Base-by-base conservation (phyloP, 768 basidiomycete genomes). In the Tricholoma sp. region DNA sequence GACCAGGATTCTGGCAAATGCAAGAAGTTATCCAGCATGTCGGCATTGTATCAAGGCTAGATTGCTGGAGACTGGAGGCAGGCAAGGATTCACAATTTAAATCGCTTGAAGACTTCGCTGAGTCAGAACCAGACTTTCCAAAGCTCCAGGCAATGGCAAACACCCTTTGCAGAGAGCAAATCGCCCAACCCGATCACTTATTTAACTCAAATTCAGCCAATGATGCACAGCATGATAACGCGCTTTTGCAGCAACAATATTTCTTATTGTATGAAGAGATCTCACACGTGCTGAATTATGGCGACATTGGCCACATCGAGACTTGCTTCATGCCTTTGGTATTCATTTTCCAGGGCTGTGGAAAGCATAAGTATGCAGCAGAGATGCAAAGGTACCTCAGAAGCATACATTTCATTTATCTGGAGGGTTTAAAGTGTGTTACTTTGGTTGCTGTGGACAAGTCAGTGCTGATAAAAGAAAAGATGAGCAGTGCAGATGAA, bases 251-350 rank as follows among this genome's bases (percentile, higher is more conserved):
- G 2, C 64, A 76, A 11, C 58, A 73, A 27, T 72, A 75, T 24
- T 63, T 73, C 8, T 45, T 77, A 0, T 66, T 79, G 0, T 80
- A 80, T 53, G 71, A 76, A 37, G 77, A 79, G 46, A 52, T 76
- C 0, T 61, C 64, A 0, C 65, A 71, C 59, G 64, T 67, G 0
- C 50, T 66, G 49, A 61, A 60, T 66, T 9, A 50, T 14, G 57
- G 63, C 5, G 61, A 62, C 34, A 64, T 64, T 45, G 59, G 59
- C 0, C 34, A 41, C 18, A 39, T 60, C 18, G 57, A 64, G 52
- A 29, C 31, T 9, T 57, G 31, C 11, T 60, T 60, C 29, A 22
- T 60, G 18, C 54, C 56, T 31, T 64, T 54, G 61, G 55, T 58
- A 16, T 57, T 56, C 24, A 64, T 64, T 24, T 62, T 62, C 43